Evolutionary conservation across 2,329 filamentous ascomycete species (phyloP).

Genomic region (Albophoma yamanashiensis): DNA sequence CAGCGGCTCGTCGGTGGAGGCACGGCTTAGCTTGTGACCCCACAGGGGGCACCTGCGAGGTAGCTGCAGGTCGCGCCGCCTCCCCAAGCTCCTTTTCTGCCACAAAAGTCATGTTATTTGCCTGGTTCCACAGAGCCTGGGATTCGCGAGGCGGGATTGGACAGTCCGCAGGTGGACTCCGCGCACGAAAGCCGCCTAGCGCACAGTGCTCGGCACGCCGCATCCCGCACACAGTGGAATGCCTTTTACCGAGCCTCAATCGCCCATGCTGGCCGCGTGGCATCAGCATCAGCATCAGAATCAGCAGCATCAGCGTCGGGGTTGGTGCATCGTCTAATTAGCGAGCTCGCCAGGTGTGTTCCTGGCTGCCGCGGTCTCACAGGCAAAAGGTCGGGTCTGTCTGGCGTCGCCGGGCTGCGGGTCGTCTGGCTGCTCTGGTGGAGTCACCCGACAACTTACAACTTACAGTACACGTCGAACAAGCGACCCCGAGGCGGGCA

Average conservation of each 20-base stretch:
- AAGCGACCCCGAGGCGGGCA: no score
- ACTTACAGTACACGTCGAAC: no score
- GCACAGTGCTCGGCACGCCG: not conserved
- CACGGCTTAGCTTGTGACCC: not conserved
- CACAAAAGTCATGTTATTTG: not conserved
- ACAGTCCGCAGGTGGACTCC: not conserved
- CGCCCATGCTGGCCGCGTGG: no score
- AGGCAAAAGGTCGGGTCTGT: no score
- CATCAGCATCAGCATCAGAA: no score
- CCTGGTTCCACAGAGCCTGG: not conserved
- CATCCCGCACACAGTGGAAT: not conserved
- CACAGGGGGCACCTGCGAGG: not conserved
- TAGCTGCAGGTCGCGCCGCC: not conserved
- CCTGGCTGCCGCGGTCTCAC: no score
- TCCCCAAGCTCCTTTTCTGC: not conserved
- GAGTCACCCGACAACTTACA: no score
- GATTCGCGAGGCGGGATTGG: not conserved
- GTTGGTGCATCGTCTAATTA: not conserved
- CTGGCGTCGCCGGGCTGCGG: no score
- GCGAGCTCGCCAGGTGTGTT: no score
- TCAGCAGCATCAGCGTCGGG: not conserved
- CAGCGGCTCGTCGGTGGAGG: not conserved
- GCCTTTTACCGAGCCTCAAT: not conserved
- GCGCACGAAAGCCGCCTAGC: not conserved
- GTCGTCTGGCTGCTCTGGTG: no score